phyloP scores from a whole-genome alignment of 2,329 filamentous ascomycete species.

The Emmonsiellopsis sp. region DNA sequence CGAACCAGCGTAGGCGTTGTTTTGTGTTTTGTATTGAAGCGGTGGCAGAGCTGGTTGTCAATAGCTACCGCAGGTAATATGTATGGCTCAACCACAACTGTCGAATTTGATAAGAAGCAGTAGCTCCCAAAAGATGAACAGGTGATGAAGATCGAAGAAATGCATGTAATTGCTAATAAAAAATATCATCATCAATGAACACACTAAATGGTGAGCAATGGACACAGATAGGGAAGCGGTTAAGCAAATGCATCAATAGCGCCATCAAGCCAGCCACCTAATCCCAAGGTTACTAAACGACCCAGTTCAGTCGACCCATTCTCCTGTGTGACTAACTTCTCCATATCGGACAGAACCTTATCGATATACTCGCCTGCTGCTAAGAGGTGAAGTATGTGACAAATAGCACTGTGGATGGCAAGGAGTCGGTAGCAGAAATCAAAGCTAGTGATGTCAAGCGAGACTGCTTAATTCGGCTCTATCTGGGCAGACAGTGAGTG shows the following conservation, averaged over 20 bases:
- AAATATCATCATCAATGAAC: no score
- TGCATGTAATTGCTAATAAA: no score
- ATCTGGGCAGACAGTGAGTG: conserved; percentile 34
- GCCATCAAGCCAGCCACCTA: neutral
- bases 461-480: conserved; percentile 44
- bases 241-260: neutral
- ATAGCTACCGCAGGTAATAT: no score
- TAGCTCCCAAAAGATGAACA: no score
- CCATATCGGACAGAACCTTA: conserved; percentile 18
- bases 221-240: no score
- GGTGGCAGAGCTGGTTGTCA: no score
- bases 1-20: no score
- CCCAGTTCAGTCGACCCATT: conserved; percentile 8
- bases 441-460: conserved; percentile 24
- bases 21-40: no score
- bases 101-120: no score
- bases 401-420: conserved; percentile 27
- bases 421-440: conserved; percentile 13
- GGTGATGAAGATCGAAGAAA: no score
- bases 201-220: no score
- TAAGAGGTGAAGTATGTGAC: conserved; percentile 25
- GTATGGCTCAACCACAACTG: no score
- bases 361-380: conserved; percentile 20
- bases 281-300: neutral
- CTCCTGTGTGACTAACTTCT: neutral